Evolutionary conservation across 768 basidiomycete species (phyloP).

Genomic region (Cyathus striatus): DNA sequence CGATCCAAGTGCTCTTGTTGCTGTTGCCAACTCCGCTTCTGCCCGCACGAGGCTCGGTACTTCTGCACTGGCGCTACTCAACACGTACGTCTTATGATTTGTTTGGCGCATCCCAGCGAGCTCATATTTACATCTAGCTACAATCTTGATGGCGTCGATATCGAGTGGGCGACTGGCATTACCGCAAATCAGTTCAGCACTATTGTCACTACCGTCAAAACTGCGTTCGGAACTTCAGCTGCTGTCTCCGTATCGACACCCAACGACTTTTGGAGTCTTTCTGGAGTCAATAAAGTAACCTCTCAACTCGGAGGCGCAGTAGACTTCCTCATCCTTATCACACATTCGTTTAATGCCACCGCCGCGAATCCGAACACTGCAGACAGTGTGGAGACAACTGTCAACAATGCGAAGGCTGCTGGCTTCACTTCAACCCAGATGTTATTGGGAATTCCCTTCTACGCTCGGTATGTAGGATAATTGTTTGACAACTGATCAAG

Average conservation of each 20-base stretch:
- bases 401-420: not conserved
- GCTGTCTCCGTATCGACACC: constrained; percentile 7
- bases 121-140: not conserved
- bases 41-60: not conserved
- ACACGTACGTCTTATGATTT: not conserved
- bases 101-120: not conserved
- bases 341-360: not conserved
- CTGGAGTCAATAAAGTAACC: constrained; percentile 9
- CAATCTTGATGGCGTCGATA: not conserved
- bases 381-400: not conserved
- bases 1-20: not conserved
- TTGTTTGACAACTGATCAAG: not conserved
- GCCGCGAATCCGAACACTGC: not conserved
- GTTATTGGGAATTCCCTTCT: not conserved
- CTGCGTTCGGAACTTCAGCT: not conserved
- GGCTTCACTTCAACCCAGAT: not conserved
- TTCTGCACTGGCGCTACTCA: not conserved
- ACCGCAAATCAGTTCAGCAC: constrained; percentile 1
- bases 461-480: not conserved
- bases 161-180: not conserved
- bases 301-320: too few relatives aligned
- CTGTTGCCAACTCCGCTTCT: not conserved
- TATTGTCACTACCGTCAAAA: constrained; percentile 4
- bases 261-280: constrained; percentile 6
- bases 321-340: not conserved